Percentiles rank a stretch among this genome's conserved stretches.
Evolutionary conservation across 305 asterid species (phyloP).

Genomic region (Plantago coronopus): DNA sequence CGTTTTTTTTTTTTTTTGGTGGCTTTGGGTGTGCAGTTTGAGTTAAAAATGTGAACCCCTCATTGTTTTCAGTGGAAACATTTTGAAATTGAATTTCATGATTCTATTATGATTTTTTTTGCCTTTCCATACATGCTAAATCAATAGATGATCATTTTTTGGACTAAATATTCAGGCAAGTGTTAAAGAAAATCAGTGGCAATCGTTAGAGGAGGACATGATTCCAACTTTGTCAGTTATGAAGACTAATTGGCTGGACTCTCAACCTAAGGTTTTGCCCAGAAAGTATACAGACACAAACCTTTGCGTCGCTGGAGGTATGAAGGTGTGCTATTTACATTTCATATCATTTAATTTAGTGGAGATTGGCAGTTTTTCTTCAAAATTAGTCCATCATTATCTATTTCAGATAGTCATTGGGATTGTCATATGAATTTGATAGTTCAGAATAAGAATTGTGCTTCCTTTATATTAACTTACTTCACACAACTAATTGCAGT

Average conservation of each 20-base stretch:
- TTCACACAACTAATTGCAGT: too few relatives aligned
- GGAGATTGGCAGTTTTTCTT: constrained; percentile 15
- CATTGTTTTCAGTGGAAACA: too few relatives aligned
- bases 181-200: constrained; percentile 78
- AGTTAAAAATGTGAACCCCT: too few relatives aligned
- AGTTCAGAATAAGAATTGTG: too few relatives aligned
- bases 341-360: constrained; percentile 24
- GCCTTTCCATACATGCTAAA: too few relatives aligned
- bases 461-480: too few relatives aligned
- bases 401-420: neutral
- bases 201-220: constrained; percentile 78
- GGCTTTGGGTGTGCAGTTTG: too few relatives aligned
- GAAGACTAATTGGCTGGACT: constrained; percentile 89
- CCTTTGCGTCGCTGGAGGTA: constrained; percentile 98
- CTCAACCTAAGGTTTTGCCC: constrained; percentile 56
- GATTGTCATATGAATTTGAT: too few relatives aligned
- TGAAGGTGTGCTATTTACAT: constrained; percentile 40
- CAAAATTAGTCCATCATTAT: neutral
- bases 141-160: neutral
- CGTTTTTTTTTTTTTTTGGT: too few relatives aligned
- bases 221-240: constrained; percentile 58
- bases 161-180: constrained; percentile 44
- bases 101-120: too few relatives aligned
- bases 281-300: constrained; percentile 74
- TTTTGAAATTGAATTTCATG: too few relatives aligned